A percentile compares a stretch with the other conserved stretches of the same genome.
Conservation (phyloP, 768 basidiomycete genomes). For the Hydnum rufescens region DNA sequence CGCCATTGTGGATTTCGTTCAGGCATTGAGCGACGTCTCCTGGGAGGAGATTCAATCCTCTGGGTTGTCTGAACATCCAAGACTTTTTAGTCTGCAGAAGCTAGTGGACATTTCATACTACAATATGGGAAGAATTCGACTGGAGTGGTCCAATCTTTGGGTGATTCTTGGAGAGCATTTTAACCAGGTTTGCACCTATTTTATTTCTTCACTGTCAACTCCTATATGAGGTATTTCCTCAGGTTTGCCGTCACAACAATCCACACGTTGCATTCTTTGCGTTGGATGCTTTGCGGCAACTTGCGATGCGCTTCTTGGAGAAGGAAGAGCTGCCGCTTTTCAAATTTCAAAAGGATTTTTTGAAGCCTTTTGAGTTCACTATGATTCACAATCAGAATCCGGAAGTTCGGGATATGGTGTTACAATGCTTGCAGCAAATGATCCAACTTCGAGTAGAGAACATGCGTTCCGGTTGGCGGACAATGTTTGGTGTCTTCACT, state of each 20-base stretch:
- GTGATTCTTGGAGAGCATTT: conserved; percentile 96
- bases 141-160: conserved; percentile 98
- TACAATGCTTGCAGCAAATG: conserved; percentile 98
- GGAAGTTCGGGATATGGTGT: conserved; percentile 89
- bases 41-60: conserved; percentile 99
- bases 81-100: conserved; percentile 93
- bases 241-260: conserved; percentile 98
- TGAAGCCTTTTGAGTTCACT: conserved; percentile 94
- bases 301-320: conserved; percentile 96
- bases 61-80: conserved; percentile 79
- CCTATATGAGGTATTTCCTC: not conserved
- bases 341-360: conserved; percentile 98
- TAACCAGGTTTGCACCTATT: conserved; percentile 46
- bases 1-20: conserved; percentile 95
- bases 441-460: conserved; percentile 87
- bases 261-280: conserved; percentile 94
- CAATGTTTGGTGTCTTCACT: conserved; percentile 97
- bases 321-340: conserved; percentile 97
- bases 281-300: conserved; percentile 82
- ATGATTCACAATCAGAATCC: conserved; percentile 94
- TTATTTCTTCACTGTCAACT: not conserved
- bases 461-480: conserved; percentile 95
- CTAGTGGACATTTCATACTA: conserved; percentile 98
- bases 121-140: conserved; percentile 94
- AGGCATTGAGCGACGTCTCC: conserved; percentile 86